A percentile compares a stretch with the other conserved stretches of the same genome.
Conservation (phyloP, 73 alveolate species). For the Tetrahymena borealis region DNA sequence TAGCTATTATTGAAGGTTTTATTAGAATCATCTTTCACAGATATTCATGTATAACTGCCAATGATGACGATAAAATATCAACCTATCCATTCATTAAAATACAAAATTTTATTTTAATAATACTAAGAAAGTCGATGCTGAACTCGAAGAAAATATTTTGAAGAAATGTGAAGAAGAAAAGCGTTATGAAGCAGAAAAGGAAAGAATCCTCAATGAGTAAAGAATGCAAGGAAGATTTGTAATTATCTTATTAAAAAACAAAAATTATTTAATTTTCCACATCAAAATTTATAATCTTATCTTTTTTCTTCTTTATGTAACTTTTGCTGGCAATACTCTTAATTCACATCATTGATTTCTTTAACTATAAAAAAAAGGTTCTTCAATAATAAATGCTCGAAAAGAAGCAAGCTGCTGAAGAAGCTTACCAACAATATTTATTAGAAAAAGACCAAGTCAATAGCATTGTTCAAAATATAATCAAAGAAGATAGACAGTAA, state of each 20-base stretch:
- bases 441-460: slow-evolving; percentile 39
- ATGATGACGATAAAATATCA: no score
- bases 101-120: not conserved
- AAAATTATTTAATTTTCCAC: not conserved
- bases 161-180: slow-evolving; percentile 14
- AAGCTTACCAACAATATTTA: slow-evolving; percentile 26
- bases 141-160: slow-evolving; percentile 28
- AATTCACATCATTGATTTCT: not conserved
- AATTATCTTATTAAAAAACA: not conserved
- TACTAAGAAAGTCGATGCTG: slow-evolving; percentile 33
- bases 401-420: slow-evolving; percentile 27
- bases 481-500: slow-evolving; percentile 19
- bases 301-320: not conserved
- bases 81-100: no score
- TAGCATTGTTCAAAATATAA: slow-evolving; percentile 15
- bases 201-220: slow-evolving; percentile 4
- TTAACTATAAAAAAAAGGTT: not conserved
- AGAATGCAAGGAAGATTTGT: slow-evolving; percentile 40
- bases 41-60: not conserved
- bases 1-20: not conserved
- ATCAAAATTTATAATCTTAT: not conserved
- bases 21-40: not conserved
- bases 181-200: slow-evolving; percentile 23
- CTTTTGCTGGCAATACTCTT: not conserved
- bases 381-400: slow-evolving; percentile 32